Evolutionary conservation across 1,139 yeast species (phyloP).

Genomic region (Kodamaea alishanica): DNA sequence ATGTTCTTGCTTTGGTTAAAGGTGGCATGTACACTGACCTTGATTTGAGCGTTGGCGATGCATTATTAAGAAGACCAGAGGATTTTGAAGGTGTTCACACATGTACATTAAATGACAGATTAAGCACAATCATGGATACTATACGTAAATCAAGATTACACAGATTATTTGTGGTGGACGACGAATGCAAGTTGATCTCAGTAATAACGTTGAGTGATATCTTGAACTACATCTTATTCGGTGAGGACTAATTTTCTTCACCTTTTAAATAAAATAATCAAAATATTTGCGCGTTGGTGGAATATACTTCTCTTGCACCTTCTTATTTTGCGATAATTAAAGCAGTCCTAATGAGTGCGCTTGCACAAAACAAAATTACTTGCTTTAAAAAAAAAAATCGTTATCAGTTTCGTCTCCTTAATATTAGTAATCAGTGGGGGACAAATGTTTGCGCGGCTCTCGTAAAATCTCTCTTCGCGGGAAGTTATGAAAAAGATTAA

Average conservation of each 20-base stretch:
- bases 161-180: conserved; percentile 89
- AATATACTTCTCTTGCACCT: too few species aligned
- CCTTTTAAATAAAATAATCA: not conserved
- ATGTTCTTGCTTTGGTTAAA: conserved; percentile 85
- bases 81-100: conserved; percentile 98
- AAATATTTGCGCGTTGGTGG: not conserved
- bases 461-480: too few species aligned
- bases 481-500: too few species aligned
- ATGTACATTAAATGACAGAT: conserved; percentile 81
- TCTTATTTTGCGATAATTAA: too few species aligned
- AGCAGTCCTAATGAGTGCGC: too few species aligned
- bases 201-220: conserved; percentile 92
- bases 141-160: conserved; percentile 89
- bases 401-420: too few species aligned
- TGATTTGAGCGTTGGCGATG: conserved; percentile 92
- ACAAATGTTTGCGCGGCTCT: too few species aligned
- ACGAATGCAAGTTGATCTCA: conserved; percentile 69
- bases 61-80: conserved; percentile 88
- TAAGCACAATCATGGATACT: conserved; percentile 91
- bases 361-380: too few species aligned
- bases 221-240: conserved; percentile 73
- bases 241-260: conserved; percentile 41
- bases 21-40: conserved; percentile 93
- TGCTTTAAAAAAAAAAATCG: too few species aligned
- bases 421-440: too few species aligned